Base-by-base conservation (phyloP, 208 protist genomes). In the Herpetomonas tarakana region DNA sequence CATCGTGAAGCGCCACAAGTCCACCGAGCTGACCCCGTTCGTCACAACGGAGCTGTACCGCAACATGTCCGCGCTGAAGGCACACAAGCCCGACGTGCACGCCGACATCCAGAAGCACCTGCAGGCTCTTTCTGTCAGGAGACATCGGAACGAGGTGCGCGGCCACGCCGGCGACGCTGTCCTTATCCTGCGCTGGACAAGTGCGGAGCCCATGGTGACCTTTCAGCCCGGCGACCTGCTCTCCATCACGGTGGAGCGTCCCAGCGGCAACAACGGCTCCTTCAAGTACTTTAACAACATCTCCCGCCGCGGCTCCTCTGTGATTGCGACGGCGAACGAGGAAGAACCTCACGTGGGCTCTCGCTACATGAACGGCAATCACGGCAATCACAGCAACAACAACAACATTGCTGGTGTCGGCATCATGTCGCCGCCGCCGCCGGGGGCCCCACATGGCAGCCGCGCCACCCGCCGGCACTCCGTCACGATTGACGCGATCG, bases 11-110 rank as follows among this genome's bases (percentile, higher is more conserved):
- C 78, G 73, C 2, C 78, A 78, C 47, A 62, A 65, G 39, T 39
- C 63, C 35, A 74, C 65, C 0, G 69, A 79, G 66, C 50, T 84
- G 46, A 81, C 78, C 25, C 78, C 78, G 11, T 81, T 56, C 9
- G 68, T 77, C 18, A 26, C 1, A 14, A 62, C 63, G 1, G 22
- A 58, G 14, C 73, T 66, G 39, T 65, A 65, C 47, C 19, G 27
- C 38, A 58, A 54, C 16, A 22, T 60, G 21, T 52, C 49, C 28
- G 63, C 62, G 9, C 16, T 81, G 35, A 16, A 41, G 55, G 38
- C 38, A 24, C 26, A 44, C 21, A 62, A 65, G 14, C 70, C 67
- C 2, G 73, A 81, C 39, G 46, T 84, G 2, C 62, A 66, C 0
- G 22, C 50, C 18, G 28, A 26, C n/a, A 31, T 84, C 47, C 22